Evolutionary conservation across 2,329 filamentous ascomycete species (phyloP).

Genomic region (Monilinia vaccinii-corymbosi): DNA sequence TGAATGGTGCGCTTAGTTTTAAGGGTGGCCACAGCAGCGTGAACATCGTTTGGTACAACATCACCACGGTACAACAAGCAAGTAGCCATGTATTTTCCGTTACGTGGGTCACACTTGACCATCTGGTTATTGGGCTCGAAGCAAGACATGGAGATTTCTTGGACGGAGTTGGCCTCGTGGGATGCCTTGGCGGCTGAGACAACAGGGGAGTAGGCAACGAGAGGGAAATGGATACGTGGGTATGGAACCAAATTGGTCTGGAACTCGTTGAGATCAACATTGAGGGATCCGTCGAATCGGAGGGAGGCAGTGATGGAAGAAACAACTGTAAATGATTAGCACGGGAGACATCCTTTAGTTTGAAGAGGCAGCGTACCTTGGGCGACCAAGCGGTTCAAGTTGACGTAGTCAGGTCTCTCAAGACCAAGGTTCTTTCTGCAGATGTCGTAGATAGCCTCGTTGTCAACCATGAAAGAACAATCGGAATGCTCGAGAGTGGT

Average conservation of each 20-base stretch:
- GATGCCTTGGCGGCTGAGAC: conserved; percentile 50
- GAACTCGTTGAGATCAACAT: conserved; percentile 61
- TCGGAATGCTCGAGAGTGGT: conserved; percentile 59
- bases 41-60: conserved; percentile 54
- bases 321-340: conserved; percentile 60
- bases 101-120: conserved; percentile 55
- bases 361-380: conserved; percentile 55
- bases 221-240: conserved; percentile 57
- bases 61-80: conserved; percentile 58
- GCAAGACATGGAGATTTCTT: conserved; percentile 28
- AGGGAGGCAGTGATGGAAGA: conserved; percentile 57
- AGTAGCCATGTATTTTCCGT: conserved; percentile 62
- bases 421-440: conserved; percentile 57
- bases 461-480: conserved; percentile 61
- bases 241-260: conserved; percentile 62
- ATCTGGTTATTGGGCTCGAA: conserved; percentile 63
- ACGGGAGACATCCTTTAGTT: background rate
- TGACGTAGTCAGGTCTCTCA: conserved; percentile 53
- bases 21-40: conserved; percentile 47
- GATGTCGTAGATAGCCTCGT: conserved; percentile 60
- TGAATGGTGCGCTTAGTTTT: conserved; percentile 61
- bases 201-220: conserved; percentile 57
- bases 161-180: conserved; percentile 38
- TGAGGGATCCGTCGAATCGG: conserved; percentile 56
- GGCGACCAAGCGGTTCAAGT: conserved; percentile 57